Evolutionary conservation across 305 asterid genomes (phyloP), one percentile per base, ranked within the genome.

Genomic region (Plantago lanceolata): DNA sequence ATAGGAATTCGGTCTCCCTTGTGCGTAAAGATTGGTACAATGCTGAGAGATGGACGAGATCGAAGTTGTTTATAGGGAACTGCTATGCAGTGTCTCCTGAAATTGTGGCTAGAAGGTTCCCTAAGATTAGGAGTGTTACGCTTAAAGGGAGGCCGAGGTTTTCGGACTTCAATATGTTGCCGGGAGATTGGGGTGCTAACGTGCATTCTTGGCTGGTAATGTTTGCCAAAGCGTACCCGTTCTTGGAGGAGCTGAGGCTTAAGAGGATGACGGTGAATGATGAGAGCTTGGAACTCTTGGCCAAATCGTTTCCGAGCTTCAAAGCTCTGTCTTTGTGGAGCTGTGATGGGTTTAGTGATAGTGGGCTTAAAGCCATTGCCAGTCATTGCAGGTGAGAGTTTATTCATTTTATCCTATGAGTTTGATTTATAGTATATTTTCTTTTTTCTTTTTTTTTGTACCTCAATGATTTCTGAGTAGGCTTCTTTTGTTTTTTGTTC

Each of bases 61-160:
- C 88, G 16, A 90, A 85, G 76, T 68, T 90, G 21, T 90, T 85
- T 57, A 84, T 90, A 31, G 96, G 89, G 4, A 90, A 90, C 67
- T 85, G 97, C 83, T 90, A 90, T 68, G 79, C 97, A 2, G 97
- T 90, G 59, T 79, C 93, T 48, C 97, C 97, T 13, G 87, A 84
- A 61, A 82, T 82, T 49, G 95, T 87, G 56, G 87, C 93, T 20
- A 76, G 80, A 57, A 85, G 97, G 73, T 90, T 90, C 69, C 85
- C 86, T 0, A 81, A 73, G 70, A 84, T 90, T 69, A 87, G 63
- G 84, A 77, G 96, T 64, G 82, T 90, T 26, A 78, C 83, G 0
- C 82, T 90, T 28, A 90, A 90, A 65, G 97, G 97, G 70, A 84
- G 76, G 70, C 97, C 97, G 0, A 75, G 96, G 65, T 90, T 90